Percentiles rank a stretch among this genome's conserved stretches.
These are phyloP conservation scores for Salpingoeca rosetta DNA, from an alignment of 78 protist species.

Conservation along the genomic window DNA sequence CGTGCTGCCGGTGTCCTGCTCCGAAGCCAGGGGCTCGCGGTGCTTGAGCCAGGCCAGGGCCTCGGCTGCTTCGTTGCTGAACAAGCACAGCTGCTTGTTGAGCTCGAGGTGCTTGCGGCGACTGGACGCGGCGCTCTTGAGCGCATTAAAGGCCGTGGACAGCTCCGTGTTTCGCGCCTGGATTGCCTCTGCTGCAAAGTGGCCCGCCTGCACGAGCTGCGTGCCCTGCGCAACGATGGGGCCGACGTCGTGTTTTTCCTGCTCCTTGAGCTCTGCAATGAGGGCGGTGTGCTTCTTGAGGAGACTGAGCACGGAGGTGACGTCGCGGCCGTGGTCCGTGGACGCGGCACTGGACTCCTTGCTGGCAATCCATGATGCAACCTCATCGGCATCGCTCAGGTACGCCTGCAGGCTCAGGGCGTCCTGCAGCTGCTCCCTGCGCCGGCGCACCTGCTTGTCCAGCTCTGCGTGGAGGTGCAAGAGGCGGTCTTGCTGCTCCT, in stretches of 20 bases:
- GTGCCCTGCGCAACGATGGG: background rate
- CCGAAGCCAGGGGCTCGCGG: background rate
- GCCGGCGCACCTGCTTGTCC: background rate
- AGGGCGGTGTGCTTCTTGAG: background rate
- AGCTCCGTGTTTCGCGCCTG: too few species aligned
- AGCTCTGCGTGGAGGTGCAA: background rate
- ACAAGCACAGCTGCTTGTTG: background rate
- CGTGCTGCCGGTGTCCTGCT: background rate
- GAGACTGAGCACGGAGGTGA: background rate
- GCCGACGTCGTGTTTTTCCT: background rate
- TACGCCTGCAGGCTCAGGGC: background rate
- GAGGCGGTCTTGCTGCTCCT: background rate
- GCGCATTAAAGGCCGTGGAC: too few species aligned
- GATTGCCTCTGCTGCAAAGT: background rate
- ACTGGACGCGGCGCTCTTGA: background rate
- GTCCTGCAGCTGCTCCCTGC: background rate
- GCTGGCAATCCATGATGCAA: background rate
- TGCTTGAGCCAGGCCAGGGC: background rate
- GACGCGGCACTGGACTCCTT: background rate
- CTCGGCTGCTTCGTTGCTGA: background rate
- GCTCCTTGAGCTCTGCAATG: background rate
- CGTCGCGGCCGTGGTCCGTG: conserved; percentile 5
- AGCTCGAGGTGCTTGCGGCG: background rate
- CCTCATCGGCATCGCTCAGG: background rate
- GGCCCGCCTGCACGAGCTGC: background rate